phyloP scores from a whole-genome alignment of 1,139 yeast genomes.

The Eremothecium coryli region DNA sequence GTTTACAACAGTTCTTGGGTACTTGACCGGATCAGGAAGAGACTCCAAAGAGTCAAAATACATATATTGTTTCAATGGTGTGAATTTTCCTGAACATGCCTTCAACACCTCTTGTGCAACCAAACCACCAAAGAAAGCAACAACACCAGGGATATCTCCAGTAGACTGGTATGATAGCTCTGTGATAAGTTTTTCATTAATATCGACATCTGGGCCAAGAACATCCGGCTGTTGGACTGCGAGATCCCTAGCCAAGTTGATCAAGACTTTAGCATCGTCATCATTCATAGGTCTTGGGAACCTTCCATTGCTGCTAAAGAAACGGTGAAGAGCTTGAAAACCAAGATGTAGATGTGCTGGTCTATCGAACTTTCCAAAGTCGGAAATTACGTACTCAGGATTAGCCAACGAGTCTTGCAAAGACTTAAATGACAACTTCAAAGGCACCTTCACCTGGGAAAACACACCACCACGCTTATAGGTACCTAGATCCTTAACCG shows the following conservation, averaged over 20 bases:
- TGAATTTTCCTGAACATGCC: slow-evolving; percentile 88
- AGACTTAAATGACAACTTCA: slow-evolving; percentile 50
- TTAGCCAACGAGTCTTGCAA: slow-evolving; percentile 52
- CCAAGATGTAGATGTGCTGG: slow-evolving; percentile 86
- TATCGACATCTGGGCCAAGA: slow-evolving; percentile 41
- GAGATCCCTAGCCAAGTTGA: slow-evolving; percentile 52
- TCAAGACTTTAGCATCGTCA: slow-evolving; percentile 63
- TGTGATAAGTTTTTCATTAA: slow-evolving; percentile 57
- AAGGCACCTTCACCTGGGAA: slow-evolving; percentile 86
- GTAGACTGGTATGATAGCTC: slow-evolving; percentile 77
- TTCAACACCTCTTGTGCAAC: slow-evolving; percentile 95
- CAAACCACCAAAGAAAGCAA: slow-evolving; percentile 88
- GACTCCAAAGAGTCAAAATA: slow-evolving; percentile 94
- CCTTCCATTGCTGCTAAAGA: slow-evolving; percentile 51
- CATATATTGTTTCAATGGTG: slow-evolving; percentile 82
- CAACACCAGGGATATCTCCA: slow-evolving; percentile 87
- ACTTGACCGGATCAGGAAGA: slow-evolving; percentile 52
- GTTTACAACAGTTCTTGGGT: slow-evolving; percentile 57
- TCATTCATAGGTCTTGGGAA: slow-evolving; percentile 72
- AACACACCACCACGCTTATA: slow-evolving; percentile 82
- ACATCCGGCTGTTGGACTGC: slow-evolving; percentile 51
- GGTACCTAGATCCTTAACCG: slow-evolving; percentile 44
- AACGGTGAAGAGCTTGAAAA: slow-evolving; percentile 79
- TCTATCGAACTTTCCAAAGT: slow-evolving; percentile 88
- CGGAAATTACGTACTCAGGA: slow-evolving; percentile 80